phyloP scores from a whole-genome alignment of 1,284 basidiomycete species.

The Ganoderma multipileum region DNA sequence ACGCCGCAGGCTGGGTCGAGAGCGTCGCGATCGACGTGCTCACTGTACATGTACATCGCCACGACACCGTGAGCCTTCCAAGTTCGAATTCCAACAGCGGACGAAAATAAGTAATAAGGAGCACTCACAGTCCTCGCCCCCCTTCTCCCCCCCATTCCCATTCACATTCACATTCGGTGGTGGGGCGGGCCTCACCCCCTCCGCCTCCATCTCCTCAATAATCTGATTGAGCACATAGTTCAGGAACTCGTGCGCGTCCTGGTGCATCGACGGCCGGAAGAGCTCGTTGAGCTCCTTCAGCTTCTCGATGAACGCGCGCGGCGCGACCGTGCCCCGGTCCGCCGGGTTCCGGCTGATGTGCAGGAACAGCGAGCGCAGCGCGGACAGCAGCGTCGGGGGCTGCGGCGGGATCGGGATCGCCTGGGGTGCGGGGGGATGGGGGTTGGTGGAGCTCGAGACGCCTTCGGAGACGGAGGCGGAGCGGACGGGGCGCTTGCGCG shows the following conservation, averaged over 20 bases:
- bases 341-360: slow-evolving; percentile 79
- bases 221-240: slow-evolving; percentile 94
- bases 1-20: slow-evolving; percentile 38
- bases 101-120: background rate
- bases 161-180: no score
- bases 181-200: slow-evolving; percentile 47
- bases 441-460: slow-evolving; percentile 13
- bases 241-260: slow-evolving; percentile 97
- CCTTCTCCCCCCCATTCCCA: slow-evolving; percentile 37
- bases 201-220: slow-evolving; percentile 89
- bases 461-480: slow-evolving; percentile 35
- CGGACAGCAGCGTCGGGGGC: slow-evolving; percentile 85
- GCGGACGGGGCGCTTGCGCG: slow-evolving; percentile 38
- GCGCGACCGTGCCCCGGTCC: slow-evolving; percentile 87
- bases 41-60: slow-evolving; percentile 46
- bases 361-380: slow-evolving; percentile 89
- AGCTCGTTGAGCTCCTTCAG: slow-evolving; percentile 88
- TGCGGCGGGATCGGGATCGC: slow-evolving; percentile 56
- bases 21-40: slow-evolving; percentile 64
- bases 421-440: slow-evolving; percentile 33
- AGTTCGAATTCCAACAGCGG: background rate
- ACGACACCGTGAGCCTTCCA: slow-evolving; percentile 5
- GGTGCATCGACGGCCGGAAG: slow-evolving; percentile 88
- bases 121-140: slow-evolving; percentile 62
- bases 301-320: slow-evolving; percentile 89